Evolutionary conservation across 2,329 filamentous ascomycete species (phyloP).

Genomic region (Chrysoporthe puriensis): DNA sequence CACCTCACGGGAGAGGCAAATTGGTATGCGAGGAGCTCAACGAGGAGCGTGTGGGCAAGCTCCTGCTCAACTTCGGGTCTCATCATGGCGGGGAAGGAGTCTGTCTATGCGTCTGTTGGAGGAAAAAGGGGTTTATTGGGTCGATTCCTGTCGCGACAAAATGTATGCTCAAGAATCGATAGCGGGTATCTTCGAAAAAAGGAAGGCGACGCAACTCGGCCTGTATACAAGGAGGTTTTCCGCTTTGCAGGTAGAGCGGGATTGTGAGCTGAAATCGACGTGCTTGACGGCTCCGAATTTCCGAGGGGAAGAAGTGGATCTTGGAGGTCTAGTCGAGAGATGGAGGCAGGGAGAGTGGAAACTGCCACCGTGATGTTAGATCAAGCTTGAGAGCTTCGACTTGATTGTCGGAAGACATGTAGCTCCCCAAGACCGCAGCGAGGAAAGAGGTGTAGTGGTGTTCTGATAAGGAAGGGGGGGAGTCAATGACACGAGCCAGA

Average conservation of each 20-base stretch:
- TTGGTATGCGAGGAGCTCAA: conserved; percentile 98
- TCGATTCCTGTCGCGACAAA: neutral
- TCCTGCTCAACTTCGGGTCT: conserved; percentile 99
- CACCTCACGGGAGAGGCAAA: conserved; percentile 98
- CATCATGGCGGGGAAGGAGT: conserved; percentile 61
- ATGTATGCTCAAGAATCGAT: conserved; percentile 26
- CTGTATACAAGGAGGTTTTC: neutral
- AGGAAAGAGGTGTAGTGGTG: conserved; percentile 14
- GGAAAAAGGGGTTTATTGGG: neutral
- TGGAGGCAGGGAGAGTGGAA: conserved; percentile 1
- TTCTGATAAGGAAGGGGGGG: conserved; percentile 12
- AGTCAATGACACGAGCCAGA: conserved; percentile 12
- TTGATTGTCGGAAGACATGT: neutral
- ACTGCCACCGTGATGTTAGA: conserved; percentile 22
- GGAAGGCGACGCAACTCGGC: conserved; percentile 10
- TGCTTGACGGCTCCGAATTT: conserved; percentile 1
- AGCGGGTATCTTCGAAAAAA: conserved; percentile 26
- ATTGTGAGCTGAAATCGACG: conserved; percentile 9
- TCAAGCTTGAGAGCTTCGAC: neutral
- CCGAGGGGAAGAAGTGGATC: conserved; percentile 3
- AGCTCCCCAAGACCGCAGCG: neutral
- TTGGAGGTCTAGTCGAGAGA: conserved; percentile 5
- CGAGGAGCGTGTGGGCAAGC: conserved; percentile 95
- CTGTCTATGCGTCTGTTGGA: conserved; percentile 26
- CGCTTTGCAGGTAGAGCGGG: conserved; percentile 16